Evolutionary conservation across 176 grass and related monocot genomes (phyloP), one percentile per base, ranked within the genome.

Genomic region (Oryza meridionalis): DNA sequence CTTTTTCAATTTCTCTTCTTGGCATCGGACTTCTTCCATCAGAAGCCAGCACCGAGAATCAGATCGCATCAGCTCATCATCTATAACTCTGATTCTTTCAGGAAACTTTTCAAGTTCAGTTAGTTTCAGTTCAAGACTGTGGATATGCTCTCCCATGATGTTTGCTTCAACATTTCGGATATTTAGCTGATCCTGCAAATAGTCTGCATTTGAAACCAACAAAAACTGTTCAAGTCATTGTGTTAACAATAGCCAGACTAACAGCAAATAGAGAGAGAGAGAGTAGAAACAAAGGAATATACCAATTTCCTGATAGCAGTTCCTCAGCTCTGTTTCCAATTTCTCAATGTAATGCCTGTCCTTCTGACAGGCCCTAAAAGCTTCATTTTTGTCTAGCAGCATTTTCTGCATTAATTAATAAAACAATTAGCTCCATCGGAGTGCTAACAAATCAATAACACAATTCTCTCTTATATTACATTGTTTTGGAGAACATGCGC

Each of bases 251-350:
- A 70, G 50, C 21, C 75, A 82, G 27, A 50, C n/a, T 33, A 88
- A 68, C 7, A 72, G 29, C 29, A 31, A 31, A 31, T 31, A 31
- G 29, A 46, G 59, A 87, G 46, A 85, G 69, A 72, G 37, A 67
- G 82, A 68, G 53, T 58, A 17, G 58, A 62, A 10, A 24, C n/a
- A 62, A 62, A 62, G 19, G 11, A 65, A 64, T 67, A 55, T 90
- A 98, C 96, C 93, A 87, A 98, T 98, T 84, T 98, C 93, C 80
- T 98, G 96, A 53, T 88, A 92, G 88, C 93, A 95, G 75, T 92
- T 95, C 35, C 65, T 87, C 84, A 98, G 37, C n/a, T 98, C 93
- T 42, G 71, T 85, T 86, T 95, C 91, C 83, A 98, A 81, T 85
- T 93, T 87, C 73, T 90, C 89, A 24, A 92, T 81, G 61, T 92